These are phyloP conservation scores for Kwoniella shivajii DNA, from an alignment of 1,284 basidiomycete genomes.

Conservation along the genomic window DNA sequence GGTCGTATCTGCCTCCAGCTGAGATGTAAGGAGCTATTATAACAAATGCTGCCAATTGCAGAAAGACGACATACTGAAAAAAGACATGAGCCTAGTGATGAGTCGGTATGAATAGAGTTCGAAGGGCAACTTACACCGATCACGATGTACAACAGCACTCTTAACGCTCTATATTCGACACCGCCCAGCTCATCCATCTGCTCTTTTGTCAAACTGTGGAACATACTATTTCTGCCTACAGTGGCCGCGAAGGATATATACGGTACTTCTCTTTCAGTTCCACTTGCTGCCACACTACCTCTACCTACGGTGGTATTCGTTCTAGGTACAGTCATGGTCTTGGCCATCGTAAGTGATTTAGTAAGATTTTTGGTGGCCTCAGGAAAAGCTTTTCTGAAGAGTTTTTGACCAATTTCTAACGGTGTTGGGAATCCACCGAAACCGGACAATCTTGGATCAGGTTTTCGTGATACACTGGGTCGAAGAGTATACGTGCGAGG, in stretches of 20 bases:
- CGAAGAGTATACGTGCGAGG: conserved; percentile 52
- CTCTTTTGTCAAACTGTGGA: conserved; percentile 74
- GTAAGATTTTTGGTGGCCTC: conserved; percentile 60
- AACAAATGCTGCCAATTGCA: conserved; percentile 68
- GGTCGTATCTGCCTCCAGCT: conserved; percentile 57
- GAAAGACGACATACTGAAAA: conserved; percentile 69
- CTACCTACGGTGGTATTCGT: conserved; percentile 63
- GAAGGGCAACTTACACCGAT: conserved; percentile 57
- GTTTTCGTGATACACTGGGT: conserved; percentile 44
- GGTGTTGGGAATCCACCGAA: conserved; percentile 93
- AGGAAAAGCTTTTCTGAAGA: conserved; percentile 64
- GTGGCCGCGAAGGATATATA: conserved; percentile 85
- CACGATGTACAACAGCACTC: conserved; percentile 75
- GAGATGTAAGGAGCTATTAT: conserved; percentile 78
- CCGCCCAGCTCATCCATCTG: conserved; percentile 91
- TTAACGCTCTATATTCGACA: conserved; percentile 88
- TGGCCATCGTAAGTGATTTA: conserved; percentile 71
- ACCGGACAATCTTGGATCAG: conserved; percentile 43
- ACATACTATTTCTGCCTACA: conserved; percentile 86
- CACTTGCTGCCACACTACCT: conserved; percentile 43
- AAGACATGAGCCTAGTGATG: not conserved
- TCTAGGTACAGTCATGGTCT: conserved; percentile 69
- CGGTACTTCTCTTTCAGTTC: conserved; percentile 61
- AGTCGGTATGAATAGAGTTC: not conserved
- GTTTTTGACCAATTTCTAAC: conserved; percentile 59